A percentile compares a stretch with the other conserved stretches of the same genome.
These are phyloP conservation scores for Suillus variegatus DNA, from an alignment of 768 basidiomycete genomes.

Conservation along the genomic window DNA sequence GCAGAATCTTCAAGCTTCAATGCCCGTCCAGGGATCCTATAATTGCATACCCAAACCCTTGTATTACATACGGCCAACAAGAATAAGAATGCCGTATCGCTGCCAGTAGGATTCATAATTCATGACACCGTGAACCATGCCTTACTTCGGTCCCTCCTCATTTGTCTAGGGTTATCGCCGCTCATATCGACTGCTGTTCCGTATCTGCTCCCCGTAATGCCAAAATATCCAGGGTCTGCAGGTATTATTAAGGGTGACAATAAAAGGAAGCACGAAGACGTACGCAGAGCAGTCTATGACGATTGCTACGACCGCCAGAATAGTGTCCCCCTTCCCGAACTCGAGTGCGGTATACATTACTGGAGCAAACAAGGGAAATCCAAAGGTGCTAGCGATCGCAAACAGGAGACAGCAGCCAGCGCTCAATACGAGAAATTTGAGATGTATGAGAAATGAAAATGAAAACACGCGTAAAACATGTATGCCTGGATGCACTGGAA, in stretches of 20 bases:
- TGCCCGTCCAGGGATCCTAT: no score
- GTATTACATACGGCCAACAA: neutral
- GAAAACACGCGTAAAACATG: no score
- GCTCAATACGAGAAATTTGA: constrained; percentile 37
- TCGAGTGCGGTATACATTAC: constrained; percentile 66
- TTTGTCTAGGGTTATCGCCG: neutral
- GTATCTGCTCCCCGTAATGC: constrained; percentile 49
- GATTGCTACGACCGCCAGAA: constrained; percentile 61
- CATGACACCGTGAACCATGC: neutral
- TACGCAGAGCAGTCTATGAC: constrained; percentile 58
- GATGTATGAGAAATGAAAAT: neutral
- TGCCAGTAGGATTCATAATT: neutral
- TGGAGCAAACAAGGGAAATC: constrained; percentile 77
- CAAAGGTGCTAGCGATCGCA: constrained; percentile 69
- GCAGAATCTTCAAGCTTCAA: no score
- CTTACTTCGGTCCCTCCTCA: neutral
- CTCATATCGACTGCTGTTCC: constrained; percentile 47
- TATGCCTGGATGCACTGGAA: no score
- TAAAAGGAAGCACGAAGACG: constrained; percentile 7
- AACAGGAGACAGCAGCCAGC: constrained; percentile 61
- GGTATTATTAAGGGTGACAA: constrained; percentile 15
- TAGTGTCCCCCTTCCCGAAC: constrained; percentile 68
- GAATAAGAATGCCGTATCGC: neutral
- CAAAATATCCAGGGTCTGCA: constrained; percentile 45
- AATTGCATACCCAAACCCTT: neutral